Conservation (phyloP, 169 alveolate genomes). For the Plasmodium berghei region DNA sequence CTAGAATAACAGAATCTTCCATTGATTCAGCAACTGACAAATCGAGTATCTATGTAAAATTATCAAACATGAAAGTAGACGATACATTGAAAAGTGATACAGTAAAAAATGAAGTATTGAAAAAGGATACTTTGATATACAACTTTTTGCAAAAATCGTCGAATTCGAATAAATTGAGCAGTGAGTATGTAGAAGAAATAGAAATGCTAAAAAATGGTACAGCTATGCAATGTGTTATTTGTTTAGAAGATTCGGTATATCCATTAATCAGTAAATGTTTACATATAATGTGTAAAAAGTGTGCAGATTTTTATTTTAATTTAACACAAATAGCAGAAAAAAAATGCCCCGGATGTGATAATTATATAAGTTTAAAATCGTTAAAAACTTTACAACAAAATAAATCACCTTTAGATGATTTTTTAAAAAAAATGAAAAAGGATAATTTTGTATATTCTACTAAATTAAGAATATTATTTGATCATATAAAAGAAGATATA, state of each 20-base stretch:
- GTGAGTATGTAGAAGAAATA: constrained; percentile 28
- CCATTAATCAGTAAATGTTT: constrained; percentile 70
- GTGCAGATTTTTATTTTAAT: constrained; percentile 69
- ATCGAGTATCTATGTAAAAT: background rate
- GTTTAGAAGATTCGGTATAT: constrained; percentile 58
- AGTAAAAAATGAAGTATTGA: background rate
- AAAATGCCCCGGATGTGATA: constrained; percentile 54
- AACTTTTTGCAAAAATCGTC: constrained; percentile 42
- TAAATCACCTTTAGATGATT: constrained; percentile 56
- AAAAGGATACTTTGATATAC: constrained; percentile 32
- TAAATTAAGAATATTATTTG: constrained; percentile 59
- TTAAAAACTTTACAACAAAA: constrained; percentile 66
- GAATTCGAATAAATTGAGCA: constrained; percentile 32
- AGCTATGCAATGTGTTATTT: constrained; percentile 50
- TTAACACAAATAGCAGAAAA: constrained; percentile 72
- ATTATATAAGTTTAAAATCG: constrained; percentile 64
- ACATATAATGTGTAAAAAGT: constrained; percentile 74
- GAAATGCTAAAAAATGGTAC: constrained; percentile 55
- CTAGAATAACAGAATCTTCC: background rate
- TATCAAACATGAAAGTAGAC: background rate
- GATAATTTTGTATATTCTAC: constrained; percentile 71
- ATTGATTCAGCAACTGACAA: background rate
- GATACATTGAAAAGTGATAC: background rate
- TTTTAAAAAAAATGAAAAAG: constrained; percentile 70
- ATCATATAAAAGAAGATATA: constrained; percentile 71